phyloP scores from a whole-genome alignment of 139 green algal genomes.

The Choricystis sp. region DNA sequence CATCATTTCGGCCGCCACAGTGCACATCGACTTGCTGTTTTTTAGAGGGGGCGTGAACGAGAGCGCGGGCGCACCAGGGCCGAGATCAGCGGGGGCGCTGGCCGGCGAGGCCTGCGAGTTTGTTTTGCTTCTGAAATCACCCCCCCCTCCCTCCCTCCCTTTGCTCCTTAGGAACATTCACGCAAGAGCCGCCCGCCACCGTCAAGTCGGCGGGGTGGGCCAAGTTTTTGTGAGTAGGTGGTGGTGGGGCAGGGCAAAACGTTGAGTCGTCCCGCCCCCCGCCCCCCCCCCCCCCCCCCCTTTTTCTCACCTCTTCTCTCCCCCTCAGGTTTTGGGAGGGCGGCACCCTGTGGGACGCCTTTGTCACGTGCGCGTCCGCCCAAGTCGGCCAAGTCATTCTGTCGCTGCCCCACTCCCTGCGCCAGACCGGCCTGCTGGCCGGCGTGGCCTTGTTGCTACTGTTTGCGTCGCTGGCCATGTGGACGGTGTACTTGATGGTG shows the following conservation, averaged over 20 bases:
- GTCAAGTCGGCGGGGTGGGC: slow-evolving; percentile 1
- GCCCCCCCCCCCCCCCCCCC: too few species aligned
- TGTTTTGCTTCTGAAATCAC: too few species aligned
- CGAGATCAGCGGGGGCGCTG: too few species aligned
- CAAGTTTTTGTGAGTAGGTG: not conserved
- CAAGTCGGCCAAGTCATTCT: slow-evolving; percentile 17
- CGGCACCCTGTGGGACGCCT: slow-evolving; percentile 10
- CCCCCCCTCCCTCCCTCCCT: too few species aligned
- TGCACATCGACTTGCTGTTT: too few species aligned
- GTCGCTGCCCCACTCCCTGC: slow-evolving; percentile 11
- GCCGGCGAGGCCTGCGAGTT: too few species aligned
- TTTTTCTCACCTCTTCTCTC: too few species aligned
- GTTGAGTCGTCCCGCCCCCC: too few species aligned
- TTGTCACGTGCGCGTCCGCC: slow-evolving; percentile 9
- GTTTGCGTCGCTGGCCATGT: slow-evolving; percentile 13
- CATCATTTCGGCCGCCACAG: too few species aligned
- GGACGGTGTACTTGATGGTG: slow-evolving; percentile 11
- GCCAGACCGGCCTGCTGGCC: slow-evolving; percentile 10
- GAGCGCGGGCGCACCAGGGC: too few species aligned
- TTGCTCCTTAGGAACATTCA: not conserved
- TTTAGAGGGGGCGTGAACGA: too few species aligned
- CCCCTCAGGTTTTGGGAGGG: slow-evolving; percentile 15
- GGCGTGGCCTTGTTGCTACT: slow-evolving; percentile 10
- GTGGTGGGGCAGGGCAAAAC: too few species aligned
- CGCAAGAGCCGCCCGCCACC: not conserved